Conservation (phyloP, 2,329 filamentous ascomycete species). For the Neoascochyta sp. region DNA sequence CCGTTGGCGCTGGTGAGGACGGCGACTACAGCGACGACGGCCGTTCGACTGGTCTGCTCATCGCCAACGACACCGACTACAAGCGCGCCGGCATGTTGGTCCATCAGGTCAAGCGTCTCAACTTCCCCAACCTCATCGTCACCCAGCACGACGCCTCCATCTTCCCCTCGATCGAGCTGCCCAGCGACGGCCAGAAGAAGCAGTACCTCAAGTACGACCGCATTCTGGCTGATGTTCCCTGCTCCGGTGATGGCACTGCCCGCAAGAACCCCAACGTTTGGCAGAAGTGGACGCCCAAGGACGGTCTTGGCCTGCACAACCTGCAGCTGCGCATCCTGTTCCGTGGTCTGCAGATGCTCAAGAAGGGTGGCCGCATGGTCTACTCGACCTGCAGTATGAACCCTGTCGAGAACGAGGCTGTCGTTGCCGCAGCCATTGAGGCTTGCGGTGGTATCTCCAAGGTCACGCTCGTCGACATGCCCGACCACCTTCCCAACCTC, state of each 20-base stretch:
- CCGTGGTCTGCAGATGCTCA: slow-evolving; percentile 90
- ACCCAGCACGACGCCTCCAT: slow-evolving; percentile 97
- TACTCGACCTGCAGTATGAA: slow-evolving; percentile 99
- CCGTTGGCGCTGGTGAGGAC: slow-evolving; percentile 53
- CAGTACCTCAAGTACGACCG: slow-evolving; percentile 94
- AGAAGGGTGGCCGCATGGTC: slow-evolving; percentile 88
- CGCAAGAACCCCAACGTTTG: slow-evolving; percentile 92
- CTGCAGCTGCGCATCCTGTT: slow-evolving; percentile 89
- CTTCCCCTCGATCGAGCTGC: slow-evolving; percentile 89
- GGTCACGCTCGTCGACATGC: slow-evolving; percentile 81
- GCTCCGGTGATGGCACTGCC: slow-evolving; percentile 89
- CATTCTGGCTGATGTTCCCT: slow-evolving; percentile 93
- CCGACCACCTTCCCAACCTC: slow-evolving; percentile 69
- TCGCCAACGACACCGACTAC: slow-evolving; percentile 96
- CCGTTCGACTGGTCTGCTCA: slow-evolving; percentile 81
- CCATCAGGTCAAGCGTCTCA: slow-evolving; percentile 94
- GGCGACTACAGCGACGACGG: slow-evolving; percentile 69
- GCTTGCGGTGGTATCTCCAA: slow-evolving; percentile 80
- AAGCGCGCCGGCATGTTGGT: slow-evolving; percentile 96
- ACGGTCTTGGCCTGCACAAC: slow-evolving; percentile 78
- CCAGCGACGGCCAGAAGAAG: slow-evolving; percentile 54
- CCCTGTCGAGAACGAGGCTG: slow-evolving; percentile 93
- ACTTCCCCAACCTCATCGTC: slow-evolving; percentile 92
- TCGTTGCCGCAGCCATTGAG: slow-evolving; percentile 82
- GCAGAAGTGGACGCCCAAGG: slow-evolving; percentile 90